Base-by-base conservation (phyloP, 2,329 filamentous ascomycete species). In the Pestalotiopsis sp. region DNA sequence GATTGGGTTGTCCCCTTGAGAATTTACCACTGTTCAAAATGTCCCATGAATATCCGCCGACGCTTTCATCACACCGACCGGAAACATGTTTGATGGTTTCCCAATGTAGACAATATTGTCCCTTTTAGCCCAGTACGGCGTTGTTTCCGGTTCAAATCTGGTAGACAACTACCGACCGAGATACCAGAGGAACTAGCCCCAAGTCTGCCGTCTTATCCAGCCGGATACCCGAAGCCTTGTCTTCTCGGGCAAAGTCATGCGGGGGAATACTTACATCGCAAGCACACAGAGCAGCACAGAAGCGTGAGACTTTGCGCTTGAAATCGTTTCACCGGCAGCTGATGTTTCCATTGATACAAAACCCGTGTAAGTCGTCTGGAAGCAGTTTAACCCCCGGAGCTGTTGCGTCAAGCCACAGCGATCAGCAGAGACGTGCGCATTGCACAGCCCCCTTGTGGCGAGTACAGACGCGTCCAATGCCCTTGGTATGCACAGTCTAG, bases 371-470 rank as follows among this genome's bases (percentile, higher is more conserved):
- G 36, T 63, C 14, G 36, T 36, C 38, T 17, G n/a, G 31, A 31
- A 63, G 38, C 31, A 63, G 60, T 31, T 63, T 5, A 63, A 23
- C 27, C n/a, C 23, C 27, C 12, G 13, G 61, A 20, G 17, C 7
- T 14, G 17, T 23, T 57, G 64, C 64, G 64, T 66, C 64, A 66
- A 66, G 64, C 64, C 64, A 66, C 64, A 58, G 31, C 23, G 49
- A 66, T 66, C 64, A 20, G n/a, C 64, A 56, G 17, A 14, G 31
- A 31, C 41, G 25, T n/a, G 27, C 25, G 27, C 45, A 36, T 49
- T 66, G 64, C 64, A 66, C 64, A 66, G 64, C 64, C 64, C 52
- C 64, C 5, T 13, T 66, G 64, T 66, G 64, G 64, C 64, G 64
- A 58, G 45, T 58, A 31, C 20, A 14, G 17, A 36, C 57, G 57